A percentile compares a stretch with the other conserved stretches of the same genome.
Evolutionary conservation across 2,329 filamentous ascomycete species (phyloP).

Genomic region (Xylaria sp.): DNA sequence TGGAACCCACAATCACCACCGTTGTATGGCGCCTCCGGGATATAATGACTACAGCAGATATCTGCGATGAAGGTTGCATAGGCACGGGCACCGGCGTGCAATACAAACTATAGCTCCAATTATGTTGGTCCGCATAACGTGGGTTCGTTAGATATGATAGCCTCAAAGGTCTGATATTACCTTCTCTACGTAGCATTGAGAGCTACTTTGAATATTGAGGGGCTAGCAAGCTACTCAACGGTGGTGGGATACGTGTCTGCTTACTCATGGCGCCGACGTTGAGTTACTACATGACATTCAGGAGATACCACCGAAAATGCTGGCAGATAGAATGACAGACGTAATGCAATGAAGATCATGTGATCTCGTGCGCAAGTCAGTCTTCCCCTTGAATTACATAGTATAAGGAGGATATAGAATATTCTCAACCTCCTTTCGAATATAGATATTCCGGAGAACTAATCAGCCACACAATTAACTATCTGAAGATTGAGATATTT

Average conservation of each 20-base stretch:
- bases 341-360: background rate
- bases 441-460: too few relatives aligned
- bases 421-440: background rate
- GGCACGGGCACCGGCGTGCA: background rate
- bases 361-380: background rate
- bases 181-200: background rate
- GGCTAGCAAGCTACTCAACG: background rate
- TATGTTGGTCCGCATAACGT: background rate
- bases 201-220: background rate
- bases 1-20: background rate
- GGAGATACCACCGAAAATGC: conserved; percentile 10
- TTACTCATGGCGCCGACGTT: too few relatives aligned
- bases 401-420: background rate
- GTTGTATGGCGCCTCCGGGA: background rate
- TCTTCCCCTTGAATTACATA: background rate
- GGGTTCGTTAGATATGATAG: background rate
- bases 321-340: background rate
- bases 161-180: background rate
- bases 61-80: background rate
- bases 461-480: conserved; percentile 6
- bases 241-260: too few relatives aligned
- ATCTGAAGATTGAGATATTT: background rate
- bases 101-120: background rate
- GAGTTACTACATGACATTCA: too few relatives aligned
- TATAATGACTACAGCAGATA: background rate